Conservation (phyloP, 352 stramenopile genomes). For the Globisporangium emineosum region DNA sequence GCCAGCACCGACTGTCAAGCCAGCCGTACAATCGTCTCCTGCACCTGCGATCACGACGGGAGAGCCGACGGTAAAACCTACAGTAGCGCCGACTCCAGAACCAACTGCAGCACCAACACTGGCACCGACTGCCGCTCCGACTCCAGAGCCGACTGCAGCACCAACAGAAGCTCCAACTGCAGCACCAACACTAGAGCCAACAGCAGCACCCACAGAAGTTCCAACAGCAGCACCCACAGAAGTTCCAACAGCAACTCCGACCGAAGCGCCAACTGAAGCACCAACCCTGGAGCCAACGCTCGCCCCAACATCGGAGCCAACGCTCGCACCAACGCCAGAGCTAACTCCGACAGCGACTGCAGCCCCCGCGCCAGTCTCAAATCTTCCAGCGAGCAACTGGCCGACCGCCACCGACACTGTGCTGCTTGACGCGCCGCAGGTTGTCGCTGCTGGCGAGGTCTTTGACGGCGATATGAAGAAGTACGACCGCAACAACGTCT, state of each 20-base stretch:
- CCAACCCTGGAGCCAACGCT: slow-evolving; percentile 13
- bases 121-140: slow-evolving; percentile 15
- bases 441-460: slow-evolving; percentile 28
- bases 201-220: slow-evolving; percentile 8
- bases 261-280: slow-evolving; percentile 11
- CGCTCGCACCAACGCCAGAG: slow-evolving; percentile 8
- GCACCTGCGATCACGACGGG: slow-evolving; percentile 11
- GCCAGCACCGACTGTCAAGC: slow-evolving; percentile 2
- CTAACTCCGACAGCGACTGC: slow-evolving; percentile 8
- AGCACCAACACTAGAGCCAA: slow-evolving; percentile 12
- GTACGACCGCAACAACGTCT: slow-evolving; percentile 52
- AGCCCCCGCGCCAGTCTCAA: neutral
- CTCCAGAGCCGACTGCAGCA: slow-evolving; percentile 10
- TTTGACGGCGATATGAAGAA: slow-evolving; percentile 66
- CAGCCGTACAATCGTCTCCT: slow-evolving; percentile 1
- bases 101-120: slow-evolving; percentile 12
- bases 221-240: slow-evolving; percentile 14
- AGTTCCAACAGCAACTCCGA: slow-evolving; percentile 5
- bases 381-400: slow-evolving; percentile 35
- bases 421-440: slow-evolving; percentile 23
- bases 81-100: neutral
- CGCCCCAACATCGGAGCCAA: slow-evolving; percentile 13
- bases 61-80: neutral
- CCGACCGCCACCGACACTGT: slow-evolving; percentile 40
- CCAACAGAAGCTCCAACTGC: slow-evolving; percentile 12